Conservation (phyloP, 2,329 filamentous ascomycete species). For the Stemphylium vesicarium region DNA sequence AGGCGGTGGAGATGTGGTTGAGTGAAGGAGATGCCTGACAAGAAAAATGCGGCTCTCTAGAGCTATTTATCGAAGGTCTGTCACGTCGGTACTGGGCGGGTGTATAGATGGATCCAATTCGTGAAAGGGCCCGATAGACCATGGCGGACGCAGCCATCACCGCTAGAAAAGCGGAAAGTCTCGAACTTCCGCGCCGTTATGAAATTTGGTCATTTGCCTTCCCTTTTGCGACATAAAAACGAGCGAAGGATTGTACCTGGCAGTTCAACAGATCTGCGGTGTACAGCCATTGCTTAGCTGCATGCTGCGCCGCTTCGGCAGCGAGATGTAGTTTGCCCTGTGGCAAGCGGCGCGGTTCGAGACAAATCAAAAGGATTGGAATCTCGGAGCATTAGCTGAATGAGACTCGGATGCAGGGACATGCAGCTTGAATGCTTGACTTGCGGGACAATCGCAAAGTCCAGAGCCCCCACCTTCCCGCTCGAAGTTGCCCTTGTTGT, state of each 20-base stretch:
- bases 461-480: not conserved
- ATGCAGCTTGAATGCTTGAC: not conserved
- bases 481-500: no score
- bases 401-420: constrained; percentile 1
- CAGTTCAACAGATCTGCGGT: not conserved
- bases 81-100: no score
- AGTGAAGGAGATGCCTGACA: constrained; percentile 25
- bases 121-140: no score
- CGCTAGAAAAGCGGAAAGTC: not conserved
- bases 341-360: not conserved
- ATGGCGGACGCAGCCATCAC: no score
- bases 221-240: not conserved
- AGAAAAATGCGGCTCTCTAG: not conserved
- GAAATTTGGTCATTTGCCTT: not conserved
- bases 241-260: not conserved
- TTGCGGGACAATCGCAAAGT: not conserved
- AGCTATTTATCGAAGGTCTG: not conserved
- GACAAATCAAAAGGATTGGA: not conserved
- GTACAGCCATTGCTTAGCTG: not conserved
- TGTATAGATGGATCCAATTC: no score
- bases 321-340: not conserved
- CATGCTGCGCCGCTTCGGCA: constrained; percentile 2
- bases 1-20: not conserved
- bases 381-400: not conserved
- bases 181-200: not conserved